Base-by-base conservation (phyloP, 352 stramenopile genomes). In the Globisporangium cylindrosporum region DNA sequence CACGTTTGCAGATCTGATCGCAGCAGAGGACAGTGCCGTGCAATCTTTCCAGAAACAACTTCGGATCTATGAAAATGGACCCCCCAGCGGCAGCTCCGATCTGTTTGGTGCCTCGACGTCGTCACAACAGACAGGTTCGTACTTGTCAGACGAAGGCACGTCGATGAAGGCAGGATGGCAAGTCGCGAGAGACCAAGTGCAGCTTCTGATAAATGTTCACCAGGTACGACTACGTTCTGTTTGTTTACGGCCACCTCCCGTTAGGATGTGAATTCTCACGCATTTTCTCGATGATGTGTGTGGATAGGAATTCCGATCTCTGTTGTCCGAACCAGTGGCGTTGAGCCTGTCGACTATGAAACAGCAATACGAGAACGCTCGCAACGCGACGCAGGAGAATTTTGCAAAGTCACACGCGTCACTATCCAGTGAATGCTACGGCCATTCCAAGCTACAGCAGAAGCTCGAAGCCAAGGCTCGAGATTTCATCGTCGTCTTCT, bases 291-390 rank as follows among this genome's bases (percentile, higher is more conserved):
- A 43, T 43, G 36, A 27, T 60, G 66, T 59, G 8, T 58, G 27
- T 36, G 27, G 27, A 32, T 53, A 92, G 73, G 87, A 95, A 78
- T 95, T 92, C 36, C 76, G 79, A n/a, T 93, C 85, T 1, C 46
- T 95, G 18, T 65, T 95, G 14, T 73, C 82, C 1, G 87, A 95
- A 48, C 85, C 87, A 12, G 85, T 93, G 18, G 70, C 82, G 9
- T 63, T 95, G 41, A 92, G 83, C 51, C 73, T 95, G 54, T 71
- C 74, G 20, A 92, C 82, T 27, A 95, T 95, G 85, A 90, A 89
- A 55, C 82, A 78, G 53, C 85, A 95, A 29, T 95, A 95, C 43
- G 86, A 92, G 64, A 83, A 69, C 34, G 74, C 84, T 24, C 73
- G 82, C 25, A 62, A 67, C 0, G 72, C 72, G n/a, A 84, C 80